Percentiles rank a stretch among this genome's conserved stretches.
Conservation (phyloP, 2,329 filamentous ascomycete genomes). For the Trichophyton rubrum region DNA sequence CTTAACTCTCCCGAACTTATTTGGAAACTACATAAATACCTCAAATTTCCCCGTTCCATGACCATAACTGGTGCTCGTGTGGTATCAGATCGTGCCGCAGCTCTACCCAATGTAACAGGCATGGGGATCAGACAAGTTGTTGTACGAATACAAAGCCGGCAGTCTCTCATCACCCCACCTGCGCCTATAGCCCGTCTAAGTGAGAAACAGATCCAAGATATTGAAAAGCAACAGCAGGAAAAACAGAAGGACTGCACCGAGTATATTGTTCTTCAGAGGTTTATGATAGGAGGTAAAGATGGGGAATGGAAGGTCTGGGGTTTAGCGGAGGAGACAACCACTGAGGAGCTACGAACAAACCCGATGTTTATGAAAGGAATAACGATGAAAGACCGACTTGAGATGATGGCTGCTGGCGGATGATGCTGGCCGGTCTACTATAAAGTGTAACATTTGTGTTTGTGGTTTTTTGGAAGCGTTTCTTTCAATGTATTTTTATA, state of each 20-base stretch:
- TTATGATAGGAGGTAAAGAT: constrained; percentile 30
- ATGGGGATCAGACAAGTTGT: constrained; percentile 31
- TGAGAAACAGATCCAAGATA: constrained; percentile 3
- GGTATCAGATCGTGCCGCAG: constrained; percentile 31
- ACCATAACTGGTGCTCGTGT: constrained; percentile 28
- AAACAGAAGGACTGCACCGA: constrained; percentile 35
- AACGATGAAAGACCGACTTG: constrained; percentile 24
- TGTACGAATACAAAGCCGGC: constrained; percentile 28
- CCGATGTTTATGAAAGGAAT: constrained; percentile 27
- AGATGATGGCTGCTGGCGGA: constrained; percentile 18
- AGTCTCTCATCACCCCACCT: constrained; percentile 22
- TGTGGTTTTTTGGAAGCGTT: background rate
- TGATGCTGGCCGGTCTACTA: background rate
- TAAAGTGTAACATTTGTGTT: background rate
- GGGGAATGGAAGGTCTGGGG: constrained; percentile 42
- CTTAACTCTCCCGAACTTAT: constrained; percentile 19
- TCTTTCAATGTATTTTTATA: background rate
- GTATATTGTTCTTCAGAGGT: constrained; percentile 40
- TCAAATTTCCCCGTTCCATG: constrained; percentile 23
- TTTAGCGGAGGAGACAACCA: constrained; percentile 30
- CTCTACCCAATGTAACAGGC: constrained; percentile 28
- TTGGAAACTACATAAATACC: constrained; percentile 29
- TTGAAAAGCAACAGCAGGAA: constrained; percentile 13
- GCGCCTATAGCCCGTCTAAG: constrained; percentile 2
- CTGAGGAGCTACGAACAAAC: constrained; percentile 25